Percentiles rank a stretch among this genome's conserved stretches.
Conservation (phyloP, 2,329 filamentous ascomycete genomes). For the Fusarium buharicum region DNA sequence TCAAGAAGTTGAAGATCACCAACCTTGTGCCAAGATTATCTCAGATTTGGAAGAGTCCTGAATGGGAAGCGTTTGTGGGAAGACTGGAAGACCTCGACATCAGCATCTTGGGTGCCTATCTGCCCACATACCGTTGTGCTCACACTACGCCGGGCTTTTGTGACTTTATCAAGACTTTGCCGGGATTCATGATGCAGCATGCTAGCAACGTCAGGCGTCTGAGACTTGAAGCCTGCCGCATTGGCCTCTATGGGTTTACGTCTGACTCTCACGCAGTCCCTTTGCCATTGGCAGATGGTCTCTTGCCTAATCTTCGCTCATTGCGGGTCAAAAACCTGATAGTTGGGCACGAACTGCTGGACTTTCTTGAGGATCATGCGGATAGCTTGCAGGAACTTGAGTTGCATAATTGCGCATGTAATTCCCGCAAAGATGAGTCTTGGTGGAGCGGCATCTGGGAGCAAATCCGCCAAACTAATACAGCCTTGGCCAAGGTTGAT, state of each 20-base stretch:
- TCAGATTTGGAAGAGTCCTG: neutral
- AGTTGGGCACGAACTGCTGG: neutral
- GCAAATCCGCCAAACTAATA: neutral
- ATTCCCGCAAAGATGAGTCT: neutral
- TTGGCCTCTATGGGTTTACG: neutral
- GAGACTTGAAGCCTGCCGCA: neutral
- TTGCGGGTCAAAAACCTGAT: neutral
- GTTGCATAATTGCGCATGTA: neutral
- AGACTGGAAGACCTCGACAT: neutral
- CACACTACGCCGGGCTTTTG: fast-evolving
- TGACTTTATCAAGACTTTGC: neutral
- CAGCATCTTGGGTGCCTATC: neutral
- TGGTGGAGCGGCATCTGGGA: neutral
- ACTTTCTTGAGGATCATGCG: neutral
- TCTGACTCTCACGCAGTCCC: neutral
- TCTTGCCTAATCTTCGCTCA: fast-evolving
- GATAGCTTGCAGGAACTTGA: neutral
- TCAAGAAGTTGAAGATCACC: neutral
- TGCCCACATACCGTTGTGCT: neutral
- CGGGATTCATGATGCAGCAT: neutral
- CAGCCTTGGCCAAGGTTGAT: fast-evolving
- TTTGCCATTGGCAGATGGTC: neutral
- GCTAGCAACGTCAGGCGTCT: neutral
- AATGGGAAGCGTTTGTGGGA: neutral
- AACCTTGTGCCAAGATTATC: neutral